These are phyloP conservation scores for Globisporangium lucens DNA, from an alignment of 352 stramenopile species.

Conservation along the genomic window DNA sequence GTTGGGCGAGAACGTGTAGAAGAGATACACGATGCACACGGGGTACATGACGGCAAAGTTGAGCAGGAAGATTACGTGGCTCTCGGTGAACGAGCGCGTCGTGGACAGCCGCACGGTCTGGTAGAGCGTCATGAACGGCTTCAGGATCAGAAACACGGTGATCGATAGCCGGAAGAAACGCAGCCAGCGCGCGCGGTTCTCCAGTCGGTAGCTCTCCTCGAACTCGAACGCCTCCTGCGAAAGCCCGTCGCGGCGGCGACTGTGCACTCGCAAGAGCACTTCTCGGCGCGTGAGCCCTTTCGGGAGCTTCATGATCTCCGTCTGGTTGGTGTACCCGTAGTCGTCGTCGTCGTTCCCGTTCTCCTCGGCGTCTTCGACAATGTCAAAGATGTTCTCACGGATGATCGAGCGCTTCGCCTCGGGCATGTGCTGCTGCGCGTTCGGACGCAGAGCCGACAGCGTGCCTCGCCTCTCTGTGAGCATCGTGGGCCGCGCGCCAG, in stretches of 20 bases:
- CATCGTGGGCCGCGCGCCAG: slow-evolving; percentile 2
- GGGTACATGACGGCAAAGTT: slow-evolving; percentile 83
- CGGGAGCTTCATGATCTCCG: slow-evolving; percentile 76
- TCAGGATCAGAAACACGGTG: slow-evolving; percentile 59
- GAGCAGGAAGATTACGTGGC: slow-evolving; percentile 67
- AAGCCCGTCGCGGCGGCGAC: slow-evolving; percentile 22
- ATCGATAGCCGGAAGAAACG: slow-evolving; percentile 68
- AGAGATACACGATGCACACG: slow-evolving; percentile 47
- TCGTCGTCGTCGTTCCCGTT: slow-evolving; percentile 27
- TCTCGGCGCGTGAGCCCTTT: slow-evolving; percentile 66
- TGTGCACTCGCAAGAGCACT: slow-evolving; percentile 60
- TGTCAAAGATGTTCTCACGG: slow-evolving; percentile 75
- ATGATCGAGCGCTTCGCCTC: slow-evolving; percentile 40
- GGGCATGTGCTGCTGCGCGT: slow-evolving; percentile 31
- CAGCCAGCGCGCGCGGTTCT: slow-evolving; percentile 66
- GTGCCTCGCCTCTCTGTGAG: slow-evolving; percentile 34
- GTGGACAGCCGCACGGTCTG: slow-evolving; percentile 47
- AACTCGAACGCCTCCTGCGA: slow-evolving; percentile 61
- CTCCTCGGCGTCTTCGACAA: slow-evolving; percentile 62
- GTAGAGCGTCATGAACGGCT: slow-evolving; percentile 79
- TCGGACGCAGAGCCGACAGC: slow-evolving; percentile 31
- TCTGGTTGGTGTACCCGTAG: slow-evolving; percentile 24
- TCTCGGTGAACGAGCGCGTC: slow-evolving; percentile 45
- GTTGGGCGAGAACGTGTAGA: slow-evolving; percentile 64
- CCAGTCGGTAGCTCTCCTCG: slow-evolving; percentile 68